These are phyloP conservation scores for Hypholoma sublateritium DNA, from an alignment of 768 basidiomycete genomes.

Conservation along the genomic window DNA sequence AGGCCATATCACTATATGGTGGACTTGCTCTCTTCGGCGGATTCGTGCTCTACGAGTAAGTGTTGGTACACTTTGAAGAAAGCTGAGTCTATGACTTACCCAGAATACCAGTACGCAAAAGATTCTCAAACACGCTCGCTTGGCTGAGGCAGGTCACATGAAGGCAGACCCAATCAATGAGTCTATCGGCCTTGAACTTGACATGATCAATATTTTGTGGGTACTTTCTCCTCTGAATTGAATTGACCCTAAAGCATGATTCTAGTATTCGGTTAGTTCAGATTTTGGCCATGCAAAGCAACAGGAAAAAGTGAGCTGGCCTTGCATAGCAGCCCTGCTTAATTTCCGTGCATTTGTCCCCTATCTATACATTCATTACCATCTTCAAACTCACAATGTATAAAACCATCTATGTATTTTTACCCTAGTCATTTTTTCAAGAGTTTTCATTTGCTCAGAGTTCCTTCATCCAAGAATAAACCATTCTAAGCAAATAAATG, in stretches of 20 bases:
- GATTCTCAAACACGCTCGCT: slow-evolving; percentile 72
- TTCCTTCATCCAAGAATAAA: neutral
- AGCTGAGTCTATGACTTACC: neutral
- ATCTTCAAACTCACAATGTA: neutral
- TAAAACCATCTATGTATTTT: slow-evolving; percentile 7
- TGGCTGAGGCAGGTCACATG: slow-evolving; percentile 68
- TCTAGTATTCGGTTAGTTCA: slow-evolving; percentile 77
- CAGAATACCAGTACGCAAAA: slow-evolving; percentile 68
- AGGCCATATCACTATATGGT: slow-evolving; percentile 82
- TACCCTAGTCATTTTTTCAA: neutral
- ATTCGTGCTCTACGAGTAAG: slow-evolving; percentile 85
- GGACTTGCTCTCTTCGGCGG: slow-evolving; percentile 87
- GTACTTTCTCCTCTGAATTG: slow-evolving; percentile 19
- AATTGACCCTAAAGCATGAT: neutral
- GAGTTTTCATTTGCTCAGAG: no score
- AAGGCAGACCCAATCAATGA: slow-evolving; percentile 76
- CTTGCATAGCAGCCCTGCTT: neutral
- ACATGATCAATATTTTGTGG: slow-evolving; percentile 90
- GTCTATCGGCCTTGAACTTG: slow-evolving; percentile 75
- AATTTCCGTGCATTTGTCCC: neutral
- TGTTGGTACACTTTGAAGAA: neutral
- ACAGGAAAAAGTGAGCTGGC: slow-evolving; percentile 45
- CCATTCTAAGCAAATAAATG: neutral
- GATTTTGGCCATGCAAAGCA: slow-evolving; percentile 69
- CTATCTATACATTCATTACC: neutral